phyloP scores from a whole-genome alignment of 2,329 filamentous ascomycete genomes.

The Botrytis hyacinthi region DNA sequence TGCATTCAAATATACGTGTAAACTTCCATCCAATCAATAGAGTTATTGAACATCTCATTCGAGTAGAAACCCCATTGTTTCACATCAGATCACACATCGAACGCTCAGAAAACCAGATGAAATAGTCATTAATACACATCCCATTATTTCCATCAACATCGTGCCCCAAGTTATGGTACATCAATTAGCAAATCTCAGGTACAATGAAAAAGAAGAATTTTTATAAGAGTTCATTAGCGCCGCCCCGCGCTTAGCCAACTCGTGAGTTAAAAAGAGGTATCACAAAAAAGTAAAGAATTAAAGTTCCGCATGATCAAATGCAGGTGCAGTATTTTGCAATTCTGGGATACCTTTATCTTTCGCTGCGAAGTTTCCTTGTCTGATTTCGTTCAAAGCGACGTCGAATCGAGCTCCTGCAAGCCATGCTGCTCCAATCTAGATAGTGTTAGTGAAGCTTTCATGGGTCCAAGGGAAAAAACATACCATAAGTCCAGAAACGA shows the following conservation, averaged over 20 bases:
- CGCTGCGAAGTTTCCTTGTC: slow-evolving; percentile 44
- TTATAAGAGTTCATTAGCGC: slow-evolving; percentile 1
- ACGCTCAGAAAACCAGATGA: neutral
- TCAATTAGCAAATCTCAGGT: slow-evolving; percentile 3
- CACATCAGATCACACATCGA: neutral
- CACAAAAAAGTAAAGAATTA: slow-evolving; percentile 20
- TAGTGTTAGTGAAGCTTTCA: slow-evolving; percentile 25
- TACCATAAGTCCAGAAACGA: slow-evolving; percentile 81
- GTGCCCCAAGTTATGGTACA: slow-evolving; percentile 3
- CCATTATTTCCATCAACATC: slow-evolving; percentile 14
- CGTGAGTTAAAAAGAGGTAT: neutral
- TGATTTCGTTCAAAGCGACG: slow-evolving; percentile 58
- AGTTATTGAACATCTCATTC: neutral
- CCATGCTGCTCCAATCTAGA: slow-evolving; percentile 74
- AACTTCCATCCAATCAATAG: neutral
- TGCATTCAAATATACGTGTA: neutral
- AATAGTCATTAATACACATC: slow-evolving; percentile 3
- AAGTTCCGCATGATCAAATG: slow-evolving; percentile 35
- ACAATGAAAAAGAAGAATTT: slow-evolving; percentile 21
- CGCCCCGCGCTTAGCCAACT: neutral
- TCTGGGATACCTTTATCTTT: slow-evolving; percentile 28
- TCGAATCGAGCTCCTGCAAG: slow-evolving; percentile 81
- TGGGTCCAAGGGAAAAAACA: slow-evolving; percentile 26
- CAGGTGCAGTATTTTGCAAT: slow-evolving; percentile 33
- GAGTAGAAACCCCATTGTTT: neutral